A percentile compares a stretch with the other conserved stretches of the same genome.
phyloP scores from a whole-genome alignment of 495 filamentous ascomycete species.

The Trichodelitschia bisporula region DNA sequence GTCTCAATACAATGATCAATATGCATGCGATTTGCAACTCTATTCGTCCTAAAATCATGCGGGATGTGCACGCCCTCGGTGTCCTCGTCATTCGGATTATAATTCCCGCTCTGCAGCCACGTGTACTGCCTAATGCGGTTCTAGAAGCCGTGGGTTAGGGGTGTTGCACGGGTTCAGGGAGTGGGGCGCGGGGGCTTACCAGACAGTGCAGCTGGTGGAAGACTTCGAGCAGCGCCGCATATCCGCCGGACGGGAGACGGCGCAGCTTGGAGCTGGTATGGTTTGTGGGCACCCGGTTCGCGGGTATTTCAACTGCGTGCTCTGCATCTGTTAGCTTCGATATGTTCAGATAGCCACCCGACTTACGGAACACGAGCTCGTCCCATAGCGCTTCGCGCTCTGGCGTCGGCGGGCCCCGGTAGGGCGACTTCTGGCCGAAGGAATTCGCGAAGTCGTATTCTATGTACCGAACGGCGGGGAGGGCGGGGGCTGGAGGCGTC shows the following conservation, averaged over 20 bases:
- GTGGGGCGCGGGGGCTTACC: neutral
- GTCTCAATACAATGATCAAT: conserved; percentile 13
- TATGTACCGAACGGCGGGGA: neutral
- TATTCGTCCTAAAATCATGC: neutral
- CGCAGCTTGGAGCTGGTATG: neutral
- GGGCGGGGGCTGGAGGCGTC: conserved; percentile 8
- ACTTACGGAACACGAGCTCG: conserved; percentile 1
- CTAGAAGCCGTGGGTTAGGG: conserved; percentile 1
- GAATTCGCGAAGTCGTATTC: conserved; percentile 1
- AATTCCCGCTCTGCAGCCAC: conserved; percentile 8
- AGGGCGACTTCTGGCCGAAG: conserved; percentile 1
- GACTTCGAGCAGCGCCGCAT: conserved; percentile 2
- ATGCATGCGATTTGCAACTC: conserved; percentile 5
- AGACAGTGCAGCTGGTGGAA: conserved; percentile 4
- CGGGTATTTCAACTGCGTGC: neutral
- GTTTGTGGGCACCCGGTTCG: neutral
- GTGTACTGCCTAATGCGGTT: conserved; percentile 11
- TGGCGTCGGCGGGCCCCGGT: conserved; percentile 2
- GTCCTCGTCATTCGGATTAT: conserved; percentile 2
- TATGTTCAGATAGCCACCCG: neutral
- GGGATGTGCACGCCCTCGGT: neutral
- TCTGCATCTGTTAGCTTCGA: neutral
- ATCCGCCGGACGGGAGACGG: neutral
- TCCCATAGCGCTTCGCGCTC: conserved; percentile 2
- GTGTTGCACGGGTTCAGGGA: neutral